These are phyloP conservation scores for Leccinum pachyderme DNA, from an alignment of 1,284 basidiomycete species.

Conservation along the genomic window DNA sequence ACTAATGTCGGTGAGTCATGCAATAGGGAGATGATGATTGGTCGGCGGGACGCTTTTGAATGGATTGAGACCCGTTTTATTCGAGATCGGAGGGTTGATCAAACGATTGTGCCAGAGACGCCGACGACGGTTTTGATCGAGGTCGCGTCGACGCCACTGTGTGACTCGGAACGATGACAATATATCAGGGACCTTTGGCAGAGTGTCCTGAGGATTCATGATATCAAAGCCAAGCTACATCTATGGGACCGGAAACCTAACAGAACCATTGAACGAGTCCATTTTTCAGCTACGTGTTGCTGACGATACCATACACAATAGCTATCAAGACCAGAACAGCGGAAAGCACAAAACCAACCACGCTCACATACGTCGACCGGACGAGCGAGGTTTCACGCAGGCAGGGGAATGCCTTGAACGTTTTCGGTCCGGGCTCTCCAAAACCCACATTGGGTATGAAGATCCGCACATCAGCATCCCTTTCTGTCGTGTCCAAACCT, in stretches of 20 bases:
- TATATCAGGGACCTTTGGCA: neutral
- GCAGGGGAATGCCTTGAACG: neutral
- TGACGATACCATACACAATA: neutral
- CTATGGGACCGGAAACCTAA: neutral
- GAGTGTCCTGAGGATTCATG: neutral
- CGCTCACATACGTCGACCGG: neutral
- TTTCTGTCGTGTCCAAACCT: neutral
- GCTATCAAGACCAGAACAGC: neutral
- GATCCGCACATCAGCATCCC: constrained; percentile 8
- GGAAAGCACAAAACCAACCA: neutral
- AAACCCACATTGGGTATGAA: neutral
- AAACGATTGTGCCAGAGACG: no score
- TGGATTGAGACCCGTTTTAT: no score
- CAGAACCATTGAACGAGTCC: neutral
- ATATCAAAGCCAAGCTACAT: neutral
- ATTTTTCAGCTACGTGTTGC: neutral
- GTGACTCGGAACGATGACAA: no score
- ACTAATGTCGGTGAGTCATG: no score
- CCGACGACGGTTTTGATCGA: no score
- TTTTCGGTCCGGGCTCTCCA: neutral
- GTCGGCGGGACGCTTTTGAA: no score
- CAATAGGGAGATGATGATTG: no score
- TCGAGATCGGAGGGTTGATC: no score
- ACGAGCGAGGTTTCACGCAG: neutral
- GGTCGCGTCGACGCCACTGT: no score